Evolutionary conservation across 2,329 filamentous ascomycete genomes (phyloP), one percentile per base, ranked within the genome.

Genomic region (Aureobasidium sp.): DNA sequence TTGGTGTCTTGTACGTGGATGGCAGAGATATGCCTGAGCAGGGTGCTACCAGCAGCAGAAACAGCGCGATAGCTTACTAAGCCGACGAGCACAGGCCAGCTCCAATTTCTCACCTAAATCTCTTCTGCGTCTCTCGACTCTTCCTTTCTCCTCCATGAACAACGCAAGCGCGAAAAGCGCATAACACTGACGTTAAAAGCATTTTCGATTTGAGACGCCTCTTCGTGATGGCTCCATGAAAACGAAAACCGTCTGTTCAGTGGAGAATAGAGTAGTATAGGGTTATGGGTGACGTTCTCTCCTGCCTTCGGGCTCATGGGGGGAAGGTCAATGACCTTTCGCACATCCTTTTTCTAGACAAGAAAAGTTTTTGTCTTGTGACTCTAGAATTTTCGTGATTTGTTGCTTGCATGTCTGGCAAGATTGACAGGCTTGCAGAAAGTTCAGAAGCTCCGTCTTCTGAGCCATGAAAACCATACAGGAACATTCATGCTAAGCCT

Each of bases 181-280:
- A 58, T 57, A 71, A 72, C 71, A 72, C 71, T 70, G 69, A 69
- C 70, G 30, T 61, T 71, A 71, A 74, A 70, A 73, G 72, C 72
- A 74, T 73, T 74, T 72, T 73, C 71, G 68, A 70, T 66, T 72
- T 68, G 71, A 72, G 70, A 72, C 70, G 68, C 69, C 69, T 67
- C 67, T 62, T 65, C 67, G 70, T 64, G 70, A 67, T 58, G 69
- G 71, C 72, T 73, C 71, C 72, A 74, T 73, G 72, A 74, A 67
- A 68, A 72, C 71, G 70, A 70, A 73, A 72, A 72, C 71, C 71
- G 70, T 73, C 70, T 70, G 71, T 70, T 67, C 68, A 72, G 72
- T 72, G 72, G 67, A 73, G 72, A 74, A 63, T 57, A 66, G 72
- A 42, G 60, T 52, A 59, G 54, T 66, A 70, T 70, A 71, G 69